phyloP scores from a whole-genome alignment of 1,139 yeast genomes.

The Hansenula sp. region DNA sequence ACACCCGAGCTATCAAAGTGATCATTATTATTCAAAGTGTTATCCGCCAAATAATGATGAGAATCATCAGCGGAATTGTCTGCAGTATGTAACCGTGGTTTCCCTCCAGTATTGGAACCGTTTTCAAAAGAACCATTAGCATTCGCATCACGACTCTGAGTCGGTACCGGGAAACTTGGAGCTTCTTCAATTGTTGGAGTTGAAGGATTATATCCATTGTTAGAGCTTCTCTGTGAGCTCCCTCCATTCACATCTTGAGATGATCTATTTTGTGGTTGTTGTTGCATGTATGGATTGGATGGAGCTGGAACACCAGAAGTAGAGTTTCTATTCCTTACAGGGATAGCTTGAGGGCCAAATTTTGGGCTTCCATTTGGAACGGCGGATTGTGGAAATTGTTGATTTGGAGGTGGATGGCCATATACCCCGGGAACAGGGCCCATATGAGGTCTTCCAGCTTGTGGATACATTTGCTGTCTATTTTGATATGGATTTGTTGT shows the following conservation, averaged over 20 bases:
- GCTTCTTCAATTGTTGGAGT: constrained; percentile 2
- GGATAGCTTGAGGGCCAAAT: background rate
- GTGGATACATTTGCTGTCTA: background rate
- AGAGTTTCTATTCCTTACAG: background rate
- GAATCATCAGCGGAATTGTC: background rate
- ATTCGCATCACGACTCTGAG: background rate
- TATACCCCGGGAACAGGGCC: constrained; percentile 13
- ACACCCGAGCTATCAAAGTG: constrained; percentile 2
- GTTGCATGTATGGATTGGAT: background rate
- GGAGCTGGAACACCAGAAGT: background rate
- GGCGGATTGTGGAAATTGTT: background rate
- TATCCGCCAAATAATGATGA: constrained; percentile 18
- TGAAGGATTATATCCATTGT: background rate
- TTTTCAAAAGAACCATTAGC: background rate
- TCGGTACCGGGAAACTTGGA: background rate
- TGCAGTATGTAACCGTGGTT: background rate
- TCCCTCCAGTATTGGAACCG: background rate
- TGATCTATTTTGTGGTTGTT: background rate
- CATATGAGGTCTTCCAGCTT: background rate
- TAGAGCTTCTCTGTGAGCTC: background rate
- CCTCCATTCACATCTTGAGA: background rate
- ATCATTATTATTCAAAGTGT: constrained; percentile 5
- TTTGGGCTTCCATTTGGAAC: constrained; percentile 1
- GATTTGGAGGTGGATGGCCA: constrained; percentile 8
- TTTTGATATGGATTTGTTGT: constrained; percentile 16